Conservation (phyloP, 2,329 filamentous ascomycete genomes). For the Beauveria caledonica region DNA sequence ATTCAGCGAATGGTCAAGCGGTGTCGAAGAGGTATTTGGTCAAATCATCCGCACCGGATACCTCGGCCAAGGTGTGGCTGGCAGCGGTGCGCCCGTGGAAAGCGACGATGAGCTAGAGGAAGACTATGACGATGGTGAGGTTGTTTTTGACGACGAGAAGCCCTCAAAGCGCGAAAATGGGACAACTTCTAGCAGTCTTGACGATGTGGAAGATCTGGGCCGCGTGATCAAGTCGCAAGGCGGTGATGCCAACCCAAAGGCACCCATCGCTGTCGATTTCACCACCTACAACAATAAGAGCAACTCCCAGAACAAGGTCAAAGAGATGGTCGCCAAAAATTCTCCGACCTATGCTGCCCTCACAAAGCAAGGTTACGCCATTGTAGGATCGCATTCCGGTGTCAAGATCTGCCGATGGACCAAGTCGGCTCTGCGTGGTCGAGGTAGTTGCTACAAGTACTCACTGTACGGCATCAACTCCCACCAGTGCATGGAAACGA, state of each 20-base stretch:
- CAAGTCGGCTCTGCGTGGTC: conserved; percentile 86
- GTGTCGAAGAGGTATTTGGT: conserved; percentile 62
- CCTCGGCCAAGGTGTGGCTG: conserved; percentile 58
- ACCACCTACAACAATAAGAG: conserved; percentile 57
- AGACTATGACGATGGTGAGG: conserved; percentile 48
- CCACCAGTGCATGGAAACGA: conserved; percentile 97
- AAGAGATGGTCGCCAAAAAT: conserved; percentile 89
- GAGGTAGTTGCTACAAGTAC: conserved; percentile 95
- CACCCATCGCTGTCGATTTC: conserved; percentile 74
- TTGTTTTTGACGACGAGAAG: conserved; percentile 34
- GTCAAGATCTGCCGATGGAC: conserved; percentile 99
- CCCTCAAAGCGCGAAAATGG: conserved; percentile 35
- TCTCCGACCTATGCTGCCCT: conserved; percentile 84
- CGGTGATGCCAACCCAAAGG: conserved; percentile 26
- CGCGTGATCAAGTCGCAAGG: conserved; percentile 48
- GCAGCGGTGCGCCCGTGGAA: conserved; percentile 76
- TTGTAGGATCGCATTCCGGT: conserved; percentile 89
- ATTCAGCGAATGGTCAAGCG: conserved; percentile 69
- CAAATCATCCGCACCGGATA: conserved; percentile 53
- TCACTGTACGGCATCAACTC: conserved; percentile 96
- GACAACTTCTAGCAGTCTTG: conserved; percentile 37
- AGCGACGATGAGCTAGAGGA: conserved; percentile 70
- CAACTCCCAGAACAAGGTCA: conserved; percentile 41
- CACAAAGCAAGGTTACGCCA: conserved; percentile 94
- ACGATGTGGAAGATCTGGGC: conserved; percentile 81